Evolutionary conservation across 768 basidiomycete species (phyloP), one percentile per base, ranked within the genome.

Genomic region (Lepiota brunneoincarnata): DNA sequence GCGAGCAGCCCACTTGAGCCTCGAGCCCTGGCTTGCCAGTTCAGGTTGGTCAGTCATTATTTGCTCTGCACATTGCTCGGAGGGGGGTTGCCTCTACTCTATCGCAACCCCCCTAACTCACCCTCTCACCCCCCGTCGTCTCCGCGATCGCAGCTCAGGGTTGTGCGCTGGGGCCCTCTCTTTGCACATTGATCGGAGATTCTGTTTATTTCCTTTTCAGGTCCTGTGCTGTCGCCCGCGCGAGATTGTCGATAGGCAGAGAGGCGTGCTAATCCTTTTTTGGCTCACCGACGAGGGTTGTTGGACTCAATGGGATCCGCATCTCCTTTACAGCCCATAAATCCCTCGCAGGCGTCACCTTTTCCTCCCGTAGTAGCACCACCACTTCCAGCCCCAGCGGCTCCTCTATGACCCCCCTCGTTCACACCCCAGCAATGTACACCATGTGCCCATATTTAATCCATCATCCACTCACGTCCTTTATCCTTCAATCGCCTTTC

Each of bases 191-290:
- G 35, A 61, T 51, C 58, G 56, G 56, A 58, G 57, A 49, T 54
- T 43, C 55, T 47, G 47, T 41, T 48, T 48, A 44, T 52, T 52
- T 42, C 64, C 55, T 63, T 60, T 65, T 67, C 66, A 61, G 61
- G 63, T 7, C 38, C 1, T 38, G 39, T 46, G 17, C 44, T 28
- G 17, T 21, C 31, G 37, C 31, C 54, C 26, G 26, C 26, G 26
- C 12, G 44, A 63, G 64, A 67, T 65, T 63, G 57, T 57, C 65
- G 59, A 64, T 66, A 63, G 50, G 48, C 58, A 57, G 41, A 26
- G 31, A 24, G 49, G 31, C 52, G 51, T 59, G 48, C 60, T 58
- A 61, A 34, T 53, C 60, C 58, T 61, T 60, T 59, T 67, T 52
- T 21, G 58, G 61, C 6, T 28, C 54, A 59, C 63, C 63, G 64